phyloP scores from a whole-genome alignment of 306 rosid species.

The Castanopsis chinensis region DNA sequence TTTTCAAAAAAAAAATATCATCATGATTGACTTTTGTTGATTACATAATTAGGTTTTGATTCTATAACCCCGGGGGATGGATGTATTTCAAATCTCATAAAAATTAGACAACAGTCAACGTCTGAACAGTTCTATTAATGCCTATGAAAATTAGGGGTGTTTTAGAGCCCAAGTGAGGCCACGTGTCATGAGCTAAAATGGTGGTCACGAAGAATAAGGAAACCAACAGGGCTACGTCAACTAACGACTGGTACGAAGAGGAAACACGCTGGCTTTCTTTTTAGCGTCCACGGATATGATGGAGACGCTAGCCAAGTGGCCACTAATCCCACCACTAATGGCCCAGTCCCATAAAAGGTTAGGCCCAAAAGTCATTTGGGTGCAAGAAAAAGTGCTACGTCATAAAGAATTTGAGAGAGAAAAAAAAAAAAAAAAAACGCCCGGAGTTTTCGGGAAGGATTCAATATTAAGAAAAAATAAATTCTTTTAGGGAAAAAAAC shows the following conservation, averaged over 20 bases:
- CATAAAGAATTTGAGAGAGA: no score
- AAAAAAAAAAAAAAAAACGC: no score
- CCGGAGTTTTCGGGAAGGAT: no score
- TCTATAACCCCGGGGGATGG: no score
- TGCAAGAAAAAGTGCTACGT: no score
- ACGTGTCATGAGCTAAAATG: background rate
- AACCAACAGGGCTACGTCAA: background rate
- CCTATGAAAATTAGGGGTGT: background rate
- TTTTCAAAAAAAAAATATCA: no score
- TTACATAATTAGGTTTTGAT: background rate
- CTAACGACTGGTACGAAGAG: background rate
- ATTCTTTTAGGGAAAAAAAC: no score
- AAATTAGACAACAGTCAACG: background rate
- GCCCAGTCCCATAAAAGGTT: background rate
- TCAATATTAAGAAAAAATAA: no score
- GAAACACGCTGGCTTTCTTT: background rate
- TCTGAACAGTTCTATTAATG: background rate
- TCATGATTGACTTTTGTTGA: no score
- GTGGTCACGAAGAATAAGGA: background rate
- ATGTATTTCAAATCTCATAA: background rate
- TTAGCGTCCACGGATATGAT: constrained; percentile 4
- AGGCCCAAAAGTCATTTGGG: background rate
- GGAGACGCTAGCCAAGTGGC: constrained; percentile 16
- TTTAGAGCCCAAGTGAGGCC: background rate
- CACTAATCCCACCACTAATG: background rate